These are phyloP conservation scores for Simplicillium aogashimaense DNA, from an alignment of 2,329 filamentous ascomycete genomes.

Conservation along the genomic window DNA sequence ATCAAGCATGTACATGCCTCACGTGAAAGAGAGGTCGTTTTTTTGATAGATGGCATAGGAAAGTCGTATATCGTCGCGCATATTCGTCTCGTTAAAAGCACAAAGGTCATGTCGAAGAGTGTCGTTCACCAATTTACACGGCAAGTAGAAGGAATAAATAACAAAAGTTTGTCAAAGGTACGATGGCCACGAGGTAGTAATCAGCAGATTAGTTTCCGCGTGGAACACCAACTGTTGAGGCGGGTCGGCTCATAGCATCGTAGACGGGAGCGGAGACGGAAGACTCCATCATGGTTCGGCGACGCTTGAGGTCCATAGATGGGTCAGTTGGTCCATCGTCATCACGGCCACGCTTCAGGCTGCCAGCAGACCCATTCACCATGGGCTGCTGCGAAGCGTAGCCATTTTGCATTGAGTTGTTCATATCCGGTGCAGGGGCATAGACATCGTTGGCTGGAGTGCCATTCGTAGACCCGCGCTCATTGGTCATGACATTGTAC, in stretches of 20 bases:
- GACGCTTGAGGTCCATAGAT: conserved; percentile 62
- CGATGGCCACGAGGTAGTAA: background rate
- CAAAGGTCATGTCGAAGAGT: conserved; percentile 3
- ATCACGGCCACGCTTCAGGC: conserved; percentile 37
- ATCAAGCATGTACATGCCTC: conserved; percentile 3
- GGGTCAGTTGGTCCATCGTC: conserved; percentile 52
- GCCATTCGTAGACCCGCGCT: conserved; percentile 59
- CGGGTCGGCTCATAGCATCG: conserved; percentile 37
- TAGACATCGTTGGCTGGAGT: conserved; percentile 60
- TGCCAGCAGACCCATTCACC: conserved; percentile 50
- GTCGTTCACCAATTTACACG: background rate
- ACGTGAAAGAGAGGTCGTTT: background rate
- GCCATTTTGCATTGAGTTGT: conserved; percentile 44
- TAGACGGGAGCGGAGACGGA: conserved; percentile 39
- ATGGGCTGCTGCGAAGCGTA: conserved; percentile 54
- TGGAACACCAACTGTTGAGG: conserved; percentile 31
- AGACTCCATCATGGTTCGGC: conserved; percentile 64
- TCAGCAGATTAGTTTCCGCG: conserved; percentile 21
- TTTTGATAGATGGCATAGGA: background rate
- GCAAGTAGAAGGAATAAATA: background rate
- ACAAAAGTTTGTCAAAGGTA: too few relatives aligned
- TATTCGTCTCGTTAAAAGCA: conserved; percentile 1
- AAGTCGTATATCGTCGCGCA: conserved; percentile 5
- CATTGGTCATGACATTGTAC: conserved; percentile 83
- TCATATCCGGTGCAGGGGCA: conserved; percentile 52